A percentile compares a stretch with the other conserved stretches of the same genome.
Conservation (phyloP, 31 red algal genomes). For the Asparagopsis taxiformis region DNA sequence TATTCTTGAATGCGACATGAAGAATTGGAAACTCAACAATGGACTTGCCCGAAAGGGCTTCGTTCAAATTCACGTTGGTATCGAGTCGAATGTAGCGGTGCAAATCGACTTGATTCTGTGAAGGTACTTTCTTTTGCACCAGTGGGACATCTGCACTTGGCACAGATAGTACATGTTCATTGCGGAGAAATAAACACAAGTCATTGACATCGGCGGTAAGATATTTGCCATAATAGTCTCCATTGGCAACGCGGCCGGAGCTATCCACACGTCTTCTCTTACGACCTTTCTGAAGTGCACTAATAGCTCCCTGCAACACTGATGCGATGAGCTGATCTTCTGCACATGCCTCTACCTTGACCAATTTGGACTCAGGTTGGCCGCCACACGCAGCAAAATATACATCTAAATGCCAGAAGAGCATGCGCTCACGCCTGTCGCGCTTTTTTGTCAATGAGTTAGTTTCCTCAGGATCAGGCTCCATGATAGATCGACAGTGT, state of each 20-base stretch:
- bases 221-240: constrained; percentile 4
- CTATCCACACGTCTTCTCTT: not conserved
- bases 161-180: not conserved
- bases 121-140: not conserved
- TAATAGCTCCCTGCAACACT: not conserved
- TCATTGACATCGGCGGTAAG: not conserved
- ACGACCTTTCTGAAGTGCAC: not conserved
- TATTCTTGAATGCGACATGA: constrained; percentile 29
- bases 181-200: not conserved
- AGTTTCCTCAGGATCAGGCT: not conserved
- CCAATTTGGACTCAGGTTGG: not conserved
- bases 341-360: constrained; percentile 2
- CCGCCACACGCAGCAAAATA: not conserved
- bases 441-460: not conserved
- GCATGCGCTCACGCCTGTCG: not conserved
- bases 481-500: not conserved
- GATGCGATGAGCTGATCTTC: not conserved
- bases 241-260: not conserved
- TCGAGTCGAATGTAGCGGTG: constrained; percentile 28
- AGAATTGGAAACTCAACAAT: constrained; percentile 57
- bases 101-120: constrained; percentile 10
- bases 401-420: constrained; percentile 7
- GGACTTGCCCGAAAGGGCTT: constrained; percentile 20
- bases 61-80: constrained; percentile 20
- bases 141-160: not conserved